phyloP scores from a whole-genome alignment of 176 grass and related monocot species.

The Oryza officinalis region DNA sequence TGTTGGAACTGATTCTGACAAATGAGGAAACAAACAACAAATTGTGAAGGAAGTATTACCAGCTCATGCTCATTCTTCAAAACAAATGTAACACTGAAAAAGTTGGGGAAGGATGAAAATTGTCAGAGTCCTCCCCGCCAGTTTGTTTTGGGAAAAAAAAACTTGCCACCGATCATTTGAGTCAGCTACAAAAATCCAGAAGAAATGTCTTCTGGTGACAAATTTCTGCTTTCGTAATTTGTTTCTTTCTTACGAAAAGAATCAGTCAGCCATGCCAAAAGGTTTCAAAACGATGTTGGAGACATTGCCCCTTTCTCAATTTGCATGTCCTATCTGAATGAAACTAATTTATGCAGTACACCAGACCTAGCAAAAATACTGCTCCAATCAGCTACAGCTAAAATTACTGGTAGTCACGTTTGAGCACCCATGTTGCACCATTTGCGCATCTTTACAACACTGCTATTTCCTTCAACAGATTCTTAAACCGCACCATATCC shows the following conservation, averaged over 20 bases:
- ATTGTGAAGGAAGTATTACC: too few relatives aligned
- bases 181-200: too few relatives aligned
- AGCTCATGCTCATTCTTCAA: too few relatives aligned
- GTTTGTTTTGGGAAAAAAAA: too few relatives aligned
- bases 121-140: too few relatives aligned
- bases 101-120: too few relatives aligned
- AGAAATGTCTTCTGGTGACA: too few relatives aligned
- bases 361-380: neutral
- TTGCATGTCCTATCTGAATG: neutral
- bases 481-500: slow-evolving; percentile 76
- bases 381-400: neutral
- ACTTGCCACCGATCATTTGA: too few relatives aligned
- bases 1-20: too few relatives aligned
- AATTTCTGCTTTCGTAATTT: too few relatives aligned
- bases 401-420: slow-evolving; percentile 56
- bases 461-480: slow-evolving; percentile 78
- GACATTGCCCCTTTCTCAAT: neutral
- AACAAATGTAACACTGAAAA: too few relatives aligned
- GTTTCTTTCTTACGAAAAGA: slow-evolving; percentile 18
- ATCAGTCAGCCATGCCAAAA: neutral
- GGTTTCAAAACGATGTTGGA: neutral
- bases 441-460: slow-evolving; percentile 48
- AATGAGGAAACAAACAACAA: too few relatives aligned
- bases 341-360: neutral
- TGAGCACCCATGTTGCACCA: slow-evolving; percentile 69